Base-by-base conservation (phyloP, 805 yeast genomes). In the Monosporozyma solicola region DNA sequence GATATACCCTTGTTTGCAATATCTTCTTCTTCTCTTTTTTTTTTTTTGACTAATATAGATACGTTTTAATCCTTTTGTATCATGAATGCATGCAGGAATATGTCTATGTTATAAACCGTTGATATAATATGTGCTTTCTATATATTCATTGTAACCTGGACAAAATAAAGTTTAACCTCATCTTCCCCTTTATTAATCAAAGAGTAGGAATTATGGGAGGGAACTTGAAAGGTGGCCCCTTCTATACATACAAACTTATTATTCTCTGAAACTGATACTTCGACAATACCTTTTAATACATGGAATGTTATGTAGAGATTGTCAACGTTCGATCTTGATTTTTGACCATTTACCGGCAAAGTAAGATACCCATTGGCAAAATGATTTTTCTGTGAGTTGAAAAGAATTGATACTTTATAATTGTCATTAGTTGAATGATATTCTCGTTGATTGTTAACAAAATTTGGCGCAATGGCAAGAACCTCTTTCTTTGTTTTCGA, bases 191-290 rank as follows among this genome's bases (percentile, higher is more conserved):
- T 74, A 63, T 87, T 87, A 48, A 75, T 76, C 57, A 89, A 75
- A 16, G 83, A 80, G 66, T 87, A 88, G 44, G 76, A 74, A 61
- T 85, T 86, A 5, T 83, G 83, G 72, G 84, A 78, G 1, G 96
- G 96, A 6, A 90, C 76, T 60, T 84, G 86, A 61, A 89, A 83
- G 3, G 92, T 78, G 50, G 95, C 84, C 0, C 96, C 96, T 52
- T 76, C 72, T 0, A 79, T 74, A 10, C 84, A 85, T 5, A 80
- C 67, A 63, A 90, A 87, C 22, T 72, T 74, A 20, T 73, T 74
- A 5, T 79, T 80, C 2, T 24, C n/a, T 20, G 80, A 77, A 2
- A 90, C 57, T 2, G 81, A 77, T 2, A 87, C 89, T 60, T 86
- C 86, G 5, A 88, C 63, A 3, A 76, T 59, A 0, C 97, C 97